A percentile compares a stretch with the other conserved stretches of the same genome.
phyloP scores from a whole-genome alignment of 1,284 basidiomycete genomes.

The Schizophyllum amplum region DNA sequence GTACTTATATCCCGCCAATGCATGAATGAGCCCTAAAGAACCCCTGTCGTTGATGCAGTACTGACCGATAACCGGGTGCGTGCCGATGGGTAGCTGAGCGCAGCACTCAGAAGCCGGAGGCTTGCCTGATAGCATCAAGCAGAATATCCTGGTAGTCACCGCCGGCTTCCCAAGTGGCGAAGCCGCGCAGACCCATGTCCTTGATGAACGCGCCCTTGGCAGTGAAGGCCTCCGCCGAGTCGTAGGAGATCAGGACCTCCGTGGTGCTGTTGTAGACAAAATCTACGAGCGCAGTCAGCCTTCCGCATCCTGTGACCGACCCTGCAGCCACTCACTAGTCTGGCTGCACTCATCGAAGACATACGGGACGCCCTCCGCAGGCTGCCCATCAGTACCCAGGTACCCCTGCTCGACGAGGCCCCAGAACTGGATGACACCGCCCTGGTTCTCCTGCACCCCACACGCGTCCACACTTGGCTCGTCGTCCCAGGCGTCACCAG shows the following conservation, averaged over 20 bases:
- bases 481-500: constrained; percentile 40
- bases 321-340: constrained; percentile 31
- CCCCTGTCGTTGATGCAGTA: no score
- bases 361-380: constrained; percentile 31
- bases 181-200: constrained; percentile 24
- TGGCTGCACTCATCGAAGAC: constrained; percentile 42
- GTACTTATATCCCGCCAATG: no score
- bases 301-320: background rate
- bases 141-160: constrained; percentile 36
- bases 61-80: no score
- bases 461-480: constrained; percentile 30
- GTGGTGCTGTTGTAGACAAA: constrained; percentile 37
- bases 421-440: constrained; percentile 39
- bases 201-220: constrained; percentile 18
- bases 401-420: constrained; percentile 34
- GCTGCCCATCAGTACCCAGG: constrained; percentile 33
- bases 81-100: no score
- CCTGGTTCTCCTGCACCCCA: constrained; percentile 27
- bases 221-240: constrained; percentile 19
- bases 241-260: constrained; percentile 41
- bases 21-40: no score
- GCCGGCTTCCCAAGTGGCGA: constrained; percentile 40
- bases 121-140: constrained; percentile 30
- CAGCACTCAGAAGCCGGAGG: background rate
- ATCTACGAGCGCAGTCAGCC: constrained; percentile 22